These are phyloP conservation scores for Coriaria nepalensis DNA, from an alignment of 306 rosid genomes.

Conservation along the genomic window DNA sequence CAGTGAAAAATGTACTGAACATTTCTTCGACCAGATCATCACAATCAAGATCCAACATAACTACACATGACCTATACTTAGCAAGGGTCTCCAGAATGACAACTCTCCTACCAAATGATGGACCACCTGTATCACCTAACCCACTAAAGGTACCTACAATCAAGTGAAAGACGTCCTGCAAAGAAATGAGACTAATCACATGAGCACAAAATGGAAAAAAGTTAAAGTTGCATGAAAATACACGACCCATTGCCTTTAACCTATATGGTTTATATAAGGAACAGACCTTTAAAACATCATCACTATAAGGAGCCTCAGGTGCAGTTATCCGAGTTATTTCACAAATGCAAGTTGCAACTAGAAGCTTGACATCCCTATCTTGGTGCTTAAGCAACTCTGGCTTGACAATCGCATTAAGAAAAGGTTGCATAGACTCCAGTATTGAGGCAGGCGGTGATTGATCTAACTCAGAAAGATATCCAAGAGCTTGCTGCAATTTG, in stretches of 20 bases:
- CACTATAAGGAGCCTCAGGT: slow-evolving; percentile 91
- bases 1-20: slow-evolving; percentile 73
- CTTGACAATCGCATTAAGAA: slow-evolving; percentile 61
- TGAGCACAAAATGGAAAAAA: slow-evolving; percentile 10
- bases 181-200: slow-evolving; percentile 23
- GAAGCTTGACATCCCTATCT: slow-evolving; percentile 91
- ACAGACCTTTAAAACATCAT: slow-evolving; percentile 76
- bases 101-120: slow-evolving; percentile 92
- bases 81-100: slow-evolving; percentile 96
- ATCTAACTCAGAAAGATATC: slow-evolving; percentile 80
- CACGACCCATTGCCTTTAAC: slow-evolving; percentile 9
- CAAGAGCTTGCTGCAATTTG: slow-evolving; percentile 71
- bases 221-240: not conserved
- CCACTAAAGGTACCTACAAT: slow-evolving; percentile 86
- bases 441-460: slow-evolving; percentile 69
- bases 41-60: slow-evolving; percentile 98
- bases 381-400: slow-evolving; percentile 88
- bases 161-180: slow-evolving; percentile 83
- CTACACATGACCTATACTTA: slow-evolving; percentile 94
- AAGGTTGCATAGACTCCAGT: slow-evolving; percentile 78
- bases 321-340: slow-evolving; percentile 99
- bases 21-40: slow-evolving; percentile 84
- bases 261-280: slow-evolving; percentile 7
- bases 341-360: slow-evolving; percentile 85
- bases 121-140: slow-evolving; percentile 75